These are phyloP conservation scores for Daphne laureola DNA, from an alignment of 441 rosid species.

Conservation along the genomic window DNA sequence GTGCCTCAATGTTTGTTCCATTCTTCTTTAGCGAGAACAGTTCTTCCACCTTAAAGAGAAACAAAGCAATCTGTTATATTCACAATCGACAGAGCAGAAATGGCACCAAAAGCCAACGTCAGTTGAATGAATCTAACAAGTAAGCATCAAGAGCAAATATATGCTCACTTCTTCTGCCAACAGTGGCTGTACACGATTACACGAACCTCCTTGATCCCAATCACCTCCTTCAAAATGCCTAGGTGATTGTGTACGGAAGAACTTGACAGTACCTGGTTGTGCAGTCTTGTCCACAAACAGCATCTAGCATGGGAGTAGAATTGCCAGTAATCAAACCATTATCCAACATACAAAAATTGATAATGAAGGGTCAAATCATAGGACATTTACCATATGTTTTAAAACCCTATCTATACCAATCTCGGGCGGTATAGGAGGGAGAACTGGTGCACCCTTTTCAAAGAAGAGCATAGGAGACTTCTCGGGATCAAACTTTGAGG, in stretches of 20 bases:
- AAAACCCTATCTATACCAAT: slow-evolving; percentile 66
- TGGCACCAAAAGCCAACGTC: background rate
- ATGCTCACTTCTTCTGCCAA: slow-evolving; percentile 46
- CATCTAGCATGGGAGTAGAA: slow-evolving; percentile 27
- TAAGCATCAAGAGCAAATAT: background rate
- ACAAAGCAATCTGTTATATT: background rate
- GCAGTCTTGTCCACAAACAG: slow-evolving; percentile 36
- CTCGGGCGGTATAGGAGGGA: slow-evolving; percentile 59
- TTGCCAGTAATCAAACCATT: background rate
- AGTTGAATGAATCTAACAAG: background rate
- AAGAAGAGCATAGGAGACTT: slow-evolving; percentile 93
- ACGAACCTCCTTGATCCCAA: slow-evolving; percentile 95
- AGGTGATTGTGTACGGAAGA: slow-evolving; percentile 85
- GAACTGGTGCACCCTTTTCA: slow-evolving; percentile 51
- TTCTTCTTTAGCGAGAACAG: slow-evolving; percentile 55
- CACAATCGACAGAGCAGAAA: background rate
- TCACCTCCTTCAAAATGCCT: slow-evolving; percentile 98
- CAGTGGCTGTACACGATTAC: slow-evolving; percentile 49
- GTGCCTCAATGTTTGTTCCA: slow-evolving; percentile 72
- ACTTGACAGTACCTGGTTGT: slow-evolving; percentile 33
- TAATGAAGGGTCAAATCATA: background rate
- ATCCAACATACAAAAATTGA: background rate
- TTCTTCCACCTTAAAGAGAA: slow-evolving; percentile 54
- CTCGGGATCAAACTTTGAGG: slow-evolving; percentile 76
- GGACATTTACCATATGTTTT: slow-evolving; percentile 54